Evolutionary conservation across 176 grass and related monocot genomes (phyloP).

Genomic region (Aegilops bicornis): DNA sequence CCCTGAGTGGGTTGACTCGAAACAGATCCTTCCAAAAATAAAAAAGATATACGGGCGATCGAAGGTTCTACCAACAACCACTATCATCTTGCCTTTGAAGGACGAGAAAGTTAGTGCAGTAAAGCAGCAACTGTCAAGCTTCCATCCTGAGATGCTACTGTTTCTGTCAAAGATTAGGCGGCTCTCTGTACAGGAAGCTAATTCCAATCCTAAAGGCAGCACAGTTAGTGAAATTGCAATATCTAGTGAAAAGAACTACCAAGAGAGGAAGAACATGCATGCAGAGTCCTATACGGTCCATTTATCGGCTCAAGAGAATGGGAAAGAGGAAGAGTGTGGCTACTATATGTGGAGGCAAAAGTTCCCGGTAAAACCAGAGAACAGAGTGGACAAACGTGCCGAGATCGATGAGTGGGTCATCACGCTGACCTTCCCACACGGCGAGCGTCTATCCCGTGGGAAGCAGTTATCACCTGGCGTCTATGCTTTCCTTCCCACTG

Average conservation of each 20-base stretch:
- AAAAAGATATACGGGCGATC: conserved; percentile 41
- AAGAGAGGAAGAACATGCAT: conserved; percentile 41
- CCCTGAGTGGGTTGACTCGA: conserved; percentile 59
- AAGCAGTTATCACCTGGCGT: conserved; percentile 20
- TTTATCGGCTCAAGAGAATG: conserved; percentile 45
- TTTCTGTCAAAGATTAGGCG: conserved; percentile 65
- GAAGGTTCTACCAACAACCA: conserved; percentile 44
- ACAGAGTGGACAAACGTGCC: conserved; percentile 48
- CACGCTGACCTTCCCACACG: conserved; percentile 54
- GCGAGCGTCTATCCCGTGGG: conserved; percentile 43
- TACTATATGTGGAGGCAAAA: conserved; percentile 89
- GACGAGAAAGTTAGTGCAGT: conserved; percentile 48
- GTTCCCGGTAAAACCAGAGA: conserved; percentile 58
- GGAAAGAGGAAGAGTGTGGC: conserved; percentile 48
- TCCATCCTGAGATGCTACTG: conserved; percentile 68
- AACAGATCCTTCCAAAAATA: conserved; percentile 45
- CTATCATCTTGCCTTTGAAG: conserved; percentile 68
- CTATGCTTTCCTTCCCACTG: conserved; percentile 75
- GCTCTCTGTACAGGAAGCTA: conserved; percentile 45
- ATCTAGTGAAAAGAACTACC: conserved; percentile 48
- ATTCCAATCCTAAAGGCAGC: neutral
- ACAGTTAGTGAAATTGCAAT: conserved; percentile 49
- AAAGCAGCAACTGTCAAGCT: conserved; percentile 59
- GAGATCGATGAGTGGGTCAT: conserved; percentile 71
- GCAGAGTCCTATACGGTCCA: conserved; percentile 56